Evolutionary conservation across 768 basidiomycete species (phyloP), one percentile per base, ranked within the genome.

Genomic region (Suillus variegatus): DNA sequence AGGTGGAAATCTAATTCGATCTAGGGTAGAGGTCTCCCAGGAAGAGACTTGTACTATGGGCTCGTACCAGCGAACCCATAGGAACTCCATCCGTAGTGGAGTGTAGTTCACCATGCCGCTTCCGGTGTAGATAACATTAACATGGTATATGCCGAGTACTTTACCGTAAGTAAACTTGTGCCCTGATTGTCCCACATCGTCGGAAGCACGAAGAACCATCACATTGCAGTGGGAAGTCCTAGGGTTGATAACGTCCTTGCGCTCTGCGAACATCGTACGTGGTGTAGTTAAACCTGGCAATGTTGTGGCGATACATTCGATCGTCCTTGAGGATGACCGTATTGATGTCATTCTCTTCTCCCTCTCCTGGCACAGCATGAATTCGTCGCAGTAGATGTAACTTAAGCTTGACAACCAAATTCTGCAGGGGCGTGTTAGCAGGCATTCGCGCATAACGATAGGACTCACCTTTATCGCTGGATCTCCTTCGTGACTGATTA

Each of bases 341-440:
- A 35, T 81, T 73, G 80, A 79, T 8, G 80, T 67, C 6, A 81
- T 66, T 61, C 81, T 80, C 62, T 82, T 78, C 64, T 75, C n/a
- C n/a, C n/a, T n/a, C n/a, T n/a, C n/a, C n/a, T n/a, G n/a, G n/a
- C n/a, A n/a, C n/a, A n/a, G 82, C 35, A 14, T 41, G 41, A 22
- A 44, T 44, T 20, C 43, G 2, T 44, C 3, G 2, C 2, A 28
- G 2, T 0, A 28, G 28, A 28, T 28, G 28, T 2, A 0, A 2
- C 28, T 28, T 28, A 2, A 28, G 28, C 28, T 28, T 28, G 2
- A 28, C 28, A 3, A 28, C 28, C 2, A 28, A 28, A 28, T 28
- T 28, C 28, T 28, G 28, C 2, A 2, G 28, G 28, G 2, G 28
- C 28, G 28, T 28, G 25, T 25, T 28, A 28, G 28, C n/a, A 28